Conservation (phyloP, 2,329 filamentous ascomycete genomes). For the Pestalotiopsis fici region DNA sequence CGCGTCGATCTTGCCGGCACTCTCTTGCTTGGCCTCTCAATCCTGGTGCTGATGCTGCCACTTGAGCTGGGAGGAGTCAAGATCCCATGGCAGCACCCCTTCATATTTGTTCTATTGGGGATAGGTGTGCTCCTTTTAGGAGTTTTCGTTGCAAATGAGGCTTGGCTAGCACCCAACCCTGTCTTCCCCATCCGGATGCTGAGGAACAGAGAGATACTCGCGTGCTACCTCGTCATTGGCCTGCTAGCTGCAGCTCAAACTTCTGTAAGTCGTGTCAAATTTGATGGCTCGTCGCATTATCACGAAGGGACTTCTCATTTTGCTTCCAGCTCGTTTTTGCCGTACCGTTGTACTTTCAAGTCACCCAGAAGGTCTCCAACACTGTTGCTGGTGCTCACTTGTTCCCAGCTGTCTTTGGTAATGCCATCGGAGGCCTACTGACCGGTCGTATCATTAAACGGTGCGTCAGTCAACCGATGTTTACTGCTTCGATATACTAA, state of each 20-base stretch:
- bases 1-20: constrained; percentile 14
- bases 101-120: constrained; percentile 1
- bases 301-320: background rate
- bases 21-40: constrained; percentile 4
- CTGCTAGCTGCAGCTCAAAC: constrained; percentile 18
- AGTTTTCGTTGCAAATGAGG: constrained; percentile 24
- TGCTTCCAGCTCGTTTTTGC: constrained; percentile 42
- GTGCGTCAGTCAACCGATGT: background rate
- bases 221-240: constrained; percentile 37
- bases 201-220: constrained; percentile 37
- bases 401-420: constrained; percentile 53
- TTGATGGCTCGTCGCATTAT: background rate
- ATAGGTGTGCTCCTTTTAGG: background rate
- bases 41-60: constrained; percentile 14
- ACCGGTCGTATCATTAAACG: constrained; percentile 43
- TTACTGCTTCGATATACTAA: background rate
- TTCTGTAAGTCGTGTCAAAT: background rate
- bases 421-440: constrained; percentile 48
- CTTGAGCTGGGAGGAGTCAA: constrained; percentile 12
- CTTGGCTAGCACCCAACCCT: constrained; percentile 35
- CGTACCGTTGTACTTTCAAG: constrained; percentile 55
- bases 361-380: constrained; percentile 42
- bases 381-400: constrained; percentile 44
- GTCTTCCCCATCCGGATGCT: constrained; percentile 43
- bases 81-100: constrained; percentile 12